These are phyloP conservation scores for Meripilus lineatus DNA, from an alignment of 1,284 basidiomycete genomes.

Conservation along the genomic window DNA sequence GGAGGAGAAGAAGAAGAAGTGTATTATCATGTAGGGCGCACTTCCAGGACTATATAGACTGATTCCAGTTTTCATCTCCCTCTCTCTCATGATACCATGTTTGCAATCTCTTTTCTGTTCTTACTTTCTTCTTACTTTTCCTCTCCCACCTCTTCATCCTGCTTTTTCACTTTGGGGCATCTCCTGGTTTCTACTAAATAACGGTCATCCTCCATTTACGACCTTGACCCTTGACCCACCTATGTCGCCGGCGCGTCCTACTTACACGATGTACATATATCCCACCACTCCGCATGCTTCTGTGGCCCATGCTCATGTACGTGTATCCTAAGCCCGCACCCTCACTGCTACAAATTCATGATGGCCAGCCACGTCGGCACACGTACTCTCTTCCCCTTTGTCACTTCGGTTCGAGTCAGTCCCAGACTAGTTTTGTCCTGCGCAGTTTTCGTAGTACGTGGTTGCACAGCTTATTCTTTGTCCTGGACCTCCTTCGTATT, in stretches of 20 bases:
- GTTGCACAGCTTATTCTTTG: no score
- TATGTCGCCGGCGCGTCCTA: slow-evolving; percentile 9
- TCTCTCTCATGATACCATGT: slow-evolving; percentile 73
- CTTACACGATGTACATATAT: slow-evolving; percentile 28
- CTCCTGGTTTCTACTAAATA: slow-evolving; percentile 24
- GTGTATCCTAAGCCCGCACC: slow-evolving; percentile 10
- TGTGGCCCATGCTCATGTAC: slow-evolving; percentile 18
- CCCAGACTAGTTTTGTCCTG: no score
- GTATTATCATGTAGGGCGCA: slow-evolving; percentile 74
- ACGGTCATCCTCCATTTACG: slow-evolving; percentile 16
- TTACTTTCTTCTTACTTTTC: slow-evolving; percentile 3
- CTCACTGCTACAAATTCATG: not conserved
- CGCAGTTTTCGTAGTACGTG: no score
- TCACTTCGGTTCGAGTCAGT: no score
- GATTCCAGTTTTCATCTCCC: slow-evolving; percentile 41
- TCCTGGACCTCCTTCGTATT: no score
- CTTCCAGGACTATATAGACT: slow-evolving; percentile 57
- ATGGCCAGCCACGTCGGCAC: not conserved
- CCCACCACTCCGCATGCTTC: slow-evolving; percentile 15
- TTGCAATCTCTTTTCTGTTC: slow-evolving; percentile 31
- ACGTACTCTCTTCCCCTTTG: not conserved
- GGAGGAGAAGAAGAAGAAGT: slow-evolving; percentile 46
- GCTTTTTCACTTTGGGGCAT: slow-evolving; percentile 26
- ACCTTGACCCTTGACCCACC: slow-evolving; percentile 10
- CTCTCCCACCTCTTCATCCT: not conserved